These are phyloP conservation scores for Candolleomyces eurysporus DNA, from an alignment of 768 basidiomycete genomes.

Conservation along the genomic window DNA sequence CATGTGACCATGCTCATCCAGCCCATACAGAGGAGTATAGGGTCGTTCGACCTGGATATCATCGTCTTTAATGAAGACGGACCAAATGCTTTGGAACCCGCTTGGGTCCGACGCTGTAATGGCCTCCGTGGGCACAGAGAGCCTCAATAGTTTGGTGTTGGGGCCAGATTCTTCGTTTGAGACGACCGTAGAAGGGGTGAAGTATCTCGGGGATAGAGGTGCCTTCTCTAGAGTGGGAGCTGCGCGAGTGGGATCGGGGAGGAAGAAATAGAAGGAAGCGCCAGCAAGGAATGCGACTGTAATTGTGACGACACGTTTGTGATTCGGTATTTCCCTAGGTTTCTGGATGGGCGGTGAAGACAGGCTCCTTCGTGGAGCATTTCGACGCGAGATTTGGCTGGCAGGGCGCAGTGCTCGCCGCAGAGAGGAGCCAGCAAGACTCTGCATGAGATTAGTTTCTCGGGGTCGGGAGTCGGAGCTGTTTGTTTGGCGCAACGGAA, in stretches of 20 bases:
- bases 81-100: constrained; percentile 56
- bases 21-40: constrained; percentile 77
- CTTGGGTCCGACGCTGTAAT: constrained; percentile 24
- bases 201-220: constrained; percentile 48
- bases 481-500: neutral
- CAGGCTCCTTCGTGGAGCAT: neutral
- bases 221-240: constrained; percentile 37
- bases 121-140: constrained; percentile 50
- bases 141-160: constrained; percentile 61
- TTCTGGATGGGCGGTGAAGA: neutral
- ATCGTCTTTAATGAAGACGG: constrained; percentile 79
- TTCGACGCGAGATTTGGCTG: neutral
- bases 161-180: constrained; percentile 51
- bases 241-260: constrained; percentile 45
- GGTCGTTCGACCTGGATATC: constrained; percentile 87
- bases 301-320: constrained; percentile 19
- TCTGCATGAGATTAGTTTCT: neutral
- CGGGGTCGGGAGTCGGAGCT: neutral
- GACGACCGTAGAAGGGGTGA: constrained; percentile 60
- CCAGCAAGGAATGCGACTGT: constrained; percentile 38
- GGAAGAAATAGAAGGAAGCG: constrained; percentile 49
- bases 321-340: neutral
- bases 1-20: constrained; percentile 66
- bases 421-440: neutral
- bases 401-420: neutral